phyloP scores from a whole-genome alignment of 768 basidiomycete species.

The Sporobolomyces roseus region DNA sequence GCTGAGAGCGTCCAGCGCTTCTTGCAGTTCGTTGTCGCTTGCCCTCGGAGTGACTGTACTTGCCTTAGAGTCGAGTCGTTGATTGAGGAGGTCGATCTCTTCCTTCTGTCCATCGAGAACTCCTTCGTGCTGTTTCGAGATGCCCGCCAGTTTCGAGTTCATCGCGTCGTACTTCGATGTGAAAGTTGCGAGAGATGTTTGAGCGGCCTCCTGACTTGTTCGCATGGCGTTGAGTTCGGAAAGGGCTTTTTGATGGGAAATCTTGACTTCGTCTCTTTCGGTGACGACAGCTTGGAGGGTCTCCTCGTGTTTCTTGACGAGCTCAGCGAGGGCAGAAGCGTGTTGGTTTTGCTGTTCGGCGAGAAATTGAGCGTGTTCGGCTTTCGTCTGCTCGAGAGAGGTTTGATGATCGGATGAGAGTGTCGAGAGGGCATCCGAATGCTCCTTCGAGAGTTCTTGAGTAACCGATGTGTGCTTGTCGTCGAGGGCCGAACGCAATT shows the following conservation, averaged over 20 bases:
- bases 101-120: conserved; percentile 7
- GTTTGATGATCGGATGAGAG: conserved; percentile 21
- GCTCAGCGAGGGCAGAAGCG: conserved; percentile 51
- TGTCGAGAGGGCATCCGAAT: not conserved
- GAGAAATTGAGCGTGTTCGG: conserved; percentile 44
- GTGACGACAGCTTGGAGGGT: conserved; percentile 44
- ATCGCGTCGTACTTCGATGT: not conserved
- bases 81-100: conserved; percentile 20
- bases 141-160: not conserved
- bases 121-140: conserved; percentile 17
- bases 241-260: conserved; percentile 54
- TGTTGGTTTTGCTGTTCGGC: conserved; percentile 55
- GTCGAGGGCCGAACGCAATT: not conserved
- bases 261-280: conserved; percentile 54
- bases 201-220: not conserved
- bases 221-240: not conserved
- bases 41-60: not conserved
- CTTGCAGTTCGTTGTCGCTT: conserved; percentile 35
- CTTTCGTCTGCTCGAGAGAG: conserved; percentile 52
- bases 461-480: conserved; percentile 36
- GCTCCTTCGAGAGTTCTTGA: conserved; percentile 27
- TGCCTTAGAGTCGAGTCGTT: conserved; percentile 21
- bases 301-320: conserved; percentile 48
- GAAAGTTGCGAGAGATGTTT: not conserved
- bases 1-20: conserved; percentile 33